Evolutionary conservation across 495 filamentous ascomycete genomes (phyloP).

Genomic region (Talaromyces nanjingensis): DNA sequence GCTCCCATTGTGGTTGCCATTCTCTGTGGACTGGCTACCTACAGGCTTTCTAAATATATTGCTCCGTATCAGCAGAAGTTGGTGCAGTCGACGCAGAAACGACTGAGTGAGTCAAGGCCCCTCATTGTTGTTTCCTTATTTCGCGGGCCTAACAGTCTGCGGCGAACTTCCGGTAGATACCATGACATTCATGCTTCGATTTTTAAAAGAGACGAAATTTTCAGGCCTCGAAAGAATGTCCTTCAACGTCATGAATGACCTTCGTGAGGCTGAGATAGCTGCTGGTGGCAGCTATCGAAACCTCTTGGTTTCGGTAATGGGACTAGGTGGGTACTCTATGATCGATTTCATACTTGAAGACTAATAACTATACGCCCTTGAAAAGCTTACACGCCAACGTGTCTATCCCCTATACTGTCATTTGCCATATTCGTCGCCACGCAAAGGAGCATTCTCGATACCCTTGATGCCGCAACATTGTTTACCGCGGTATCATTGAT

Average conservation of each 20-base stretch:
- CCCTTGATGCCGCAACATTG: conserved; percentile 16
- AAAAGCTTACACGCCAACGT: background rate
- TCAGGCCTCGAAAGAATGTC: background rate
- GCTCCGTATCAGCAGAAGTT: background rate
- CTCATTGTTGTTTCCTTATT: no score
- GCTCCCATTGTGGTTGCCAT: conserved; percentile 47
- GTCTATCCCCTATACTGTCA: background rate
- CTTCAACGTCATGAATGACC: background rate
- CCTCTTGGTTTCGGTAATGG: background rate
- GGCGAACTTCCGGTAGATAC: background rate
- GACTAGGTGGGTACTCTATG: background rate
- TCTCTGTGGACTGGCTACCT: background rate
- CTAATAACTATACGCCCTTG: no score
- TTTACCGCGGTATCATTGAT: conserved; percentile 28
- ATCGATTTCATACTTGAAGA: no score
- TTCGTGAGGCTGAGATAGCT: background rate
- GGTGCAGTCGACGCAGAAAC: background rate
- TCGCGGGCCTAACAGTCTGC: no score
- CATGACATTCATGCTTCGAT: background rate
- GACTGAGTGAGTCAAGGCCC: no score
- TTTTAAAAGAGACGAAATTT: background rate
- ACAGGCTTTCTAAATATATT: background rate
- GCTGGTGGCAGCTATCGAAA: background rate
- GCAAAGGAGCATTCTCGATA: background rate
- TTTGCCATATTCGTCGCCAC: background rate